Conservation (phyloP, 768 basidiomycete species). For the Naganishia randhawae region DNA sequence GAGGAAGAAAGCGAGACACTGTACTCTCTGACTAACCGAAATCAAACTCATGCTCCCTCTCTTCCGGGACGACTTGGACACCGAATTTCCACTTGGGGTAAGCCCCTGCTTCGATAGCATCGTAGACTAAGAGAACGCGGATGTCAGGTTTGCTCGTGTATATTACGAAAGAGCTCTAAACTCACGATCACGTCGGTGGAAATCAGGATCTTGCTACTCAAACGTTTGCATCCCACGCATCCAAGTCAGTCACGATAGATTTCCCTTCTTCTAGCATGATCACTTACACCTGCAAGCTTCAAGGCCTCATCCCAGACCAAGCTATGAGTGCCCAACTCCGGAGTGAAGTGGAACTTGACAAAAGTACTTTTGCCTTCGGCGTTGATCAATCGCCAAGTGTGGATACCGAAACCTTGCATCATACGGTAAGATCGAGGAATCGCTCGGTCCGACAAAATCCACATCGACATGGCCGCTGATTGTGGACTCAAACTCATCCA, state of each 20-base stretch:
- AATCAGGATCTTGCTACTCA: slow-evolving; percentile 72
- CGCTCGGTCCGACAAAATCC: slow-evolving; percentile 79
- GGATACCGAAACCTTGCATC: slow-evolving; percentile 80
- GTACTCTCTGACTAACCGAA: slow-evolving; percentile 51
- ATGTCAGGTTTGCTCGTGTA: neutral
- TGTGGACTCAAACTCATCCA: slow-evolving; percentile 70
- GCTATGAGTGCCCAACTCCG: slow-evolving; percentile 75
- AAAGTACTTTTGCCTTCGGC: slow-evolving; percentile 65
- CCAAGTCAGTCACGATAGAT: neutral
- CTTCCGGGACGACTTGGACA: slow-evolving; percentile 68
- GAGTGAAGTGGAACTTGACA: slow-evolving; percentile 86
- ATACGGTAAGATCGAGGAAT: slow-evolving; percentile 79
- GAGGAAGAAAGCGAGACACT: neutral
- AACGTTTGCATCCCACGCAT: neutral
- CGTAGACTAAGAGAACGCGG: slow-evolving; percentile 54
- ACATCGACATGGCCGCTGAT: slow-evolving; percentile 55
- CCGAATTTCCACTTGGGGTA: slow-evolving; percentile 76
- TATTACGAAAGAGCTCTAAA: neutral
- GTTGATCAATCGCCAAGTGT: slow-evolving; percentile 75
- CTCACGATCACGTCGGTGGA: slow-evolving; percentile 70
- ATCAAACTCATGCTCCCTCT: slow-evolving; percentile 73
- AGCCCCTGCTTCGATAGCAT: slow-evolving; percentile 70
- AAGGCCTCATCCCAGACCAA: slow-evolving; percentile 86
- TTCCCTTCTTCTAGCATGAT: neutral
- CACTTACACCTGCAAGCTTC: slow-evolving; percentile 58